A percentile compares a stretch with the other conserved stretches of the same genome.
Conservation (phyloP, 1,139 yeast genomes). For the Debaryomyces nepalensis region DNA sequence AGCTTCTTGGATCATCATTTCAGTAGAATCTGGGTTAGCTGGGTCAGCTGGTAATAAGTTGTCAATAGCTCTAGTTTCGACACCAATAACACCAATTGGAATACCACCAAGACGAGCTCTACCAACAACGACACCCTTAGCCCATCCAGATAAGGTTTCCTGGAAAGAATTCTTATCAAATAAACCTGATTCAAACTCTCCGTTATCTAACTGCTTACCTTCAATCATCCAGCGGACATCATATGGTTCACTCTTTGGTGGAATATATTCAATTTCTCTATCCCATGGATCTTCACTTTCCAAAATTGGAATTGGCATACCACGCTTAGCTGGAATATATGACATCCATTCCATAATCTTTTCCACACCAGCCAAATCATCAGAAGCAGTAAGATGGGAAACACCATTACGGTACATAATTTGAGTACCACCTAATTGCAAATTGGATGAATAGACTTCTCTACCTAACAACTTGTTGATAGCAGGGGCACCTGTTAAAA, state of each 20-base stretch:
- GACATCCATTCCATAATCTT: conserved; percentile 96
- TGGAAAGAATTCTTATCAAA: conserved; percentile 93
- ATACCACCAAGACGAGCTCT: conserved; percentile 99
- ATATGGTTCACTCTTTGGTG: conserved; percentile 72
- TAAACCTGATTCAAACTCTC: conserved; percentile 79
- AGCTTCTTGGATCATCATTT: conserved; percentile 86
- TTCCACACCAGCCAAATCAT: conserved; percentile 95
- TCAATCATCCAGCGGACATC: conserved; percentile 96
- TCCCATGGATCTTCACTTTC: conserved; percentile 89
- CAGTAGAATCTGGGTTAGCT: conserved; percentile 94
- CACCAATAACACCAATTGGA: conserved; percentile 97
- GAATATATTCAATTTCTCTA: conserved; percentile 83
- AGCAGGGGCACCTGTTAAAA: conserved; percentile 98
- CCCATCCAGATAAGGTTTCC: conserved; percentile 99
- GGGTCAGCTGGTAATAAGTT: conserved; percentile 96
- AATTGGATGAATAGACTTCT: conserved; percentile 94
- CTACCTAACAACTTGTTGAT: conserved; percentile 94
- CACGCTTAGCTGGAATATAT: conserved; percentile 91
- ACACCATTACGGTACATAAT: conserved; percentile 98
- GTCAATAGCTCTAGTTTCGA: conserved; percentile 88
- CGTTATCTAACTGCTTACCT: conserved; percentile 73
- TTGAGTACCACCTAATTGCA: conserved; percentile 98
- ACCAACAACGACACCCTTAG: conserved; percentile 97
- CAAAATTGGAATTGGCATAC: conserved; percentile 87
- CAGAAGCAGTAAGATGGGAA: conserved; percentile 92